These are phyloP conservation scores for Iberis pinnata DNA, from an alignment of 345 rosid genomes.

Conservation along the genomic window DNA sequence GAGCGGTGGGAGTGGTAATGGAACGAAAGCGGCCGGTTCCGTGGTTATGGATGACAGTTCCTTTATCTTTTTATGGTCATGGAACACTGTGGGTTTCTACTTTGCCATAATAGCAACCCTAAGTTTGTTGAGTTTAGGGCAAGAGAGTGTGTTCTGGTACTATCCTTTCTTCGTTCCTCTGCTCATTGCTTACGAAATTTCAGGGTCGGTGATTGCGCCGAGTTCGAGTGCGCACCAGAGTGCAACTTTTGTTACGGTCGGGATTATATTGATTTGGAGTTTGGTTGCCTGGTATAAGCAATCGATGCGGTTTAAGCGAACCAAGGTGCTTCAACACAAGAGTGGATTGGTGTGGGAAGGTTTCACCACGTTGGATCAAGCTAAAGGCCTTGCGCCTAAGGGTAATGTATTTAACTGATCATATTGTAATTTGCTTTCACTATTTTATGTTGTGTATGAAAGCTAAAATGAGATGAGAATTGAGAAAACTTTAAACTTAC, in stretches of 20 bases:
- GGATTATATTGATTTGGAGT: not conserved
- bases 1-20: not conserved
- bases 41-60: not conserved
- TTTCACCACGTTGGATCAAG: conserved; percentile 20
- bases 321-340: conserved; percentile 14
- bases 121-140: conserved; percentile 2
- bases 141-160: conserved; percentile 16
- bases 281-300: not conserved
- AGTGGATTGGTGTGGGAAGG: conserved; percentile 27
- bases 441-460: no score
- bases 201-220: conserved; percentile 3
- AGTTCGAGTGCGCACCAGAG: not conserved
- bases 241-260: not conserved
- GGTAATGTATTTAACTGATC: not conserved
- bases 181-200: not conserved
- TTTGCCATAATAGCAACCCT: not conserved
- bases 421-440: no score
- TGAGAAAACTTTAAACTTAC: no score
- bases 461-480: no score
- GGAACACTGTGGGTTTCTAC: conserved; percentile 13
- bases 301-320: conserved; percentile 10
- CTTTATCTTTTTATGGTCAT: not conserved
- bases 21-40: not conserved
- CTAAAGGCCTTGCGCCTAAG: conserved; percentile 15
- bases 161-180: conserved; percentile 8